Percentiles rank a stretch among this genome's conserved stretches.
Evolutionary conservation across 352 stramenopile genomes (phyloP).

Genomic region (Pythium aquatile): DNA sequence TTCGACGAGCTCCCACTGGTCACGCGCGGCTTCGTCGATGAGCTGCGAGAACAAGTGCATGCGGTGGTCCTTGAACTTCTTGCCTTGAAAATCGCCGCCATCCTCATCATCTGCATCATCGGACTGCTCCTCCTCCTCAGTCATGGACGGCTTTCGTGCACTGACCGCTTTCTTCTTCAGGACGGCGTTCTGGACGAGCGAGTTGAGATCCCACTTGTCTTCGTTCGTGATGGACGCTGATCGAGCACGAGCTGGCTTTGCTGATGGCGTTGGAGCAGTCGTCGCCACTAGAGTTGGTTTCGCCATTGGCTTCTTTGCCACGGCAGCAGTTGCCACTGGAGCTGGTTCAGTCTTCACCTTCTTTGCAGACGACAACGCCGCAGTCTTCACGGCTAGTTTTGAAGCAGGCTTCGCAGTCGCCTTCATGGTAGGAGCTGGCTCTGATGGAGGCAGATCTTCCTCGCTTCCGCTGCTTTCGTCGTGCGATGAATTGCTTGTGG

Average conservation of each 20-base stretch:
- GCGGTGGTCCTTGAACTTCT: slow-evolving; percentile 21
- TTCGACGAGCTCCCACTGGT: slow-evolving; percentile 76
- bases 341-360: background rate
- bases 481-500: background rate
- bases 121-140: slow-evolving; percentile 5
- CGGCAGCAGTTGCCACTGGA: background rate
- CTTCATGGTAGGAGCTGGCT: background rate
- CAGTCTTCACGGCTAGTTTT: background rate
- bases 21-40: slow-evolving; percentile 73
- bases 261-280: background rate
- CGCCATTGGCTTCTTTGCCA: background rate
- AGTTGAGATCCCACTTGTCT: slow-evolving; percentile 26
- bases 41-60: slow-evolving; percentile 62
- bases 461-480: background rate
- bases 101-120: background rate
- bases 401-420: background rate
- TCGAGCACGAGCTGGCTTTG: background rate
- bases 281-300: background rate
- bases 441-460: background rate
- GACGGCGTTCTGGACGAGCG: slow-evolving; percentile 17
- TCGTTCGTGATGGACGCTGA: slow-evolving; percentile 1
- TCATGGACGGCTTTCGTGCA: background rate
- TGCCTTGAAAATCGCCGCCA: slow-evolving; percentile 17
- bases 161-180: background rate
- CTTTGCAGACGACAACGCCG: background rate